A percentile compares a stretch with the other conserved stretches of the same genome.
These are phyloP conservation scores for Neopestalotiopsis clavispora DNA, from an alignment of 2,329 filamentous ascomycete species.

Conservation along the genomic window DNA sequence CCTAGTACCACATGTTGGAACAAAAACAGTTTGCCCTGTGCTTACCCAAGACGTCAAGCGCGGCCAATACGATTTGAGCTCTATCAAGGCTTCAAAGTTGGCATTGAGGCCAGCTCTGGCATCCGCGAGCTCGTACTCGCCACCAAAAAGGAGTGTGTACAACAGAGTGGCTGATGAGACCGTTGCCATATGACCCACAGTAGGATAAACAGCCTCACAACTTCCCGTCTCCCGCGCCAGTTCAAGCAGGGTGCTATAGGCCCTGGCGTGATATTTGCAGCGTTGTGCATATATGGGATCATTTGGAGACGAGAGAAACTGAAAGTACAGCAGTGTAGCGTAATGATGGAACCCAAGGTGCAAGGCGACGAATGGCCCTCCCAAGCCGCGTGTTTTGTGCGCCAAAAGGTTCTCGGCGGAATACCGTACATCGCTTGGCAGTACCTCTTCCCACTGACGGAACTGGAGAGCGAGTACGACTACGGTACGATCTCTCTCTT, in stretches of 20 bases:
- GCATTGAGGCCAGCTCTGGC: neutral
- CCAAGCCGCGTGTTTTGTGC: neutral
- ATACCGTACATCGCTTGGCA: neutral
- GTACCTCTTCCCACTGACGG: neutral
- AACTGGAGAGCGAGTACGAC: neutral
- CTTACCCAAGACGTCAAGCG: neutral
- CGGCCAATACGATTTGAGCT: neutral
- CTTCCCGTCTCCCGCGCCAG: neutral
- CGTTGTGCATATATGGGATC: neutral
- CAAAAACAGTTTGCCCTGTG: neutral
- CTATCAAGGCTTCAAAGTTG: neutral
- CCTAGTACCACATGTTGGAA: too few species aligned
- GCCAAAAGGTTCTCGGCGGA: neutral
- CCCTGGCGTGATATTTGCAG: neutral
- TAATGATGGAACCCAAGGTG: neutral
- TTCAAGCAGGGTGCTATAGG: neutral
- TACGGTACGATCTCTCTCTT: neutral
- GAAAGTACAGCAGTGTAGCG: neutral
- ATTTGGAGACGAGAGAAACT: neutral
- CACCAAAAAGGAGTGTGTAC: neutral
- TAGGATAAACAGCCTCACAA: neutral
- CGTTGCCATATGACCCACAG: neutral
- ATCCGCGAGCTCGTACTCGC: neutral
- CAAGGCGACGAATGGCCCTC: neutral
- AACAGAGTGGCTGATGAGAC: neutral